These are phyloP conservation scores for Didymella arachidicola DNA, from an alignment of 2,329 filamentous ascomycete genomes.

Conservation along the genomic window DNA sequence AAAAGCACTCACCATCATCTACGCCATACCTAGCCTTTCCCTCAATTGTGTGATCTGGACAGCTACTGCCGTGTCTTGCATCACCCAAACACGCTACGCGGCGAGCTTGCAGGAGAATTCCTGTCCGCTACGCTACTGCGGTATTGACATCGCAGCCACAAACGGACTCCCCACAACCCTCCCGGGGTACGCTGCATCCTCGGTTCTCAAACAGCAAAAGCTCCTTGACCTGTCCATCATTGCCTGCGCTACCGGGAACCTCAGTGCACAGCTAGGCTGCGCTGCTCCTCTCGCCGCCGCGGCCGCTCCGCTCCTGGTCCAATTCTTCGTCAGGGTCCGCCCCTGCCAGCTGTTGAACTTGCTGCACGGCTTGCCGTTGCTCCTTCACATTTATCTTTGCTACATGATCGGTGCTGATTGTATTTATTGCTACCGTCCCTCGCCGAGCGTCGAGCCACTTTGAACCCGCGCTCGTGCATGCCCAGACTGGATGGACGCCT, in stretches of 20 bases:
- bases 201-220: constrained; percentile 49
- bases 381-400: constrained; percentile 33
- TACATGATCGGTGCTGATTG: constrained; percentile 37
- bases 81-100: constrained; percentile 45
- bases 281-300: constrained; percentile 31
- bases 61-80: constrained; percentile 37
- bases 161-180: constrained; percentile 32
- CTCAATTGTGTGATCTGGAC: constrained; percentile 15
- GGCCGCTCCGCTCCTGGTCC: constrained; percentile 31
- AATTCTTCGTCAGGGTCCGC: constrained; percentile 28
- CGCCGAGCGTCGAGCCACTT: constrained; percentile 34
- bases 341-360: constrained; percentile 37
- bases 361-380: constrained; percentile 39
- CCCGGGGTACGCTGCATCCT: constrained; percentile 35
- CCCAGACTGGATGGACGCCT: constrained; percentile 36
- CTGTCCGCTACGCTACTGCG: constrained; percentile 30
- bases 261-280: constrained; percentile 30
- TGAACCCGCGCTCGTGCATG: constrained; percentile 32
- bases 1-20: constrained; percentile 29
- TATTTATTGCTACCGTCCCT: constrained; percentile 45
- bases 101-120: constrained; percentile 30
- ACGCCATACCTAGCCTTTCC: constrained; percentile 23
- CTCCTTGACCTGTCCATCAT: constrained; percentile 42
- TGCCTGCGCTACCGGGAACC: constrained; percentile 8
- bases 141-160: constrained; percentile 37